Evolutionary conservation across 768 basidiomycete genomes (phyloP).

Genomic region (Trametes meyenii): DNA sequence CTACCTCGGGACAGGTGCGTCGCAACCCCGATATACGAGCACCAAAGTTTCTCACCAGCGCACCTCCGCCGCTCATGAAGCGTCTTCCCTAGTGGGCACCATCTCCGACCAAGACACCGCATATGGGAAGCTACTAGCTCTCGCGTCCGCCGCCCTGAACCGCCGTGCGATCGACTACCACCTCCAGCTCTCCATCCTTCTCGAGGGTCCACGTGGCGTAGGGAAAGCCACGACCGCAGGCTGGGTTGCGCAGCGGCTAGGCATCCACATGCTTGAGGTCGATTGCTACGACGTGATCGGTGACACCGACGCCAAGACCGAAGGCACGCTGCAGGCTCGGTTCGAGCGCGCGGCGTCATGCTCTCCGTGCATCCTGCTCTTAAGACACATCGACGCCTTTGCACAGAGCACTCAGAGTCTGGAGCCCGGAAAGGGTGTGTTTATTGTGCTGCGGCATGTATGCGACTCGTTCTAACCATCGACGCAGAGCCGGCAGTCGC

Average conservation of each 20-base stretch:
- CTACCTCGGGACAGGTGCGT: conserved; percentile 57
- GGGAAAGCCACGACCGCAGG: conserved; percentile 76
- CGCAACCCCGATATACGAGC: not conserved
- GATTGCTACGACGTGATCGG: conserved; percentile 85
- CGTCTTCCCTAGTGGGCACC: not conserved
- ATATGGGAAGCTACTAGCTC: conserved; percentile 52
- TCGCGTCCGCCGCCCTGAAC: conserved; percentile 62
- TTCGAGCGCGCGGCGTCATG: conserved; percentile 79
- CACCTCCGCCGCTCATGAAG: conserved; percentile 16
- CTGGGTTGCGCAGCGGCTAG: conserved; percentile 60
- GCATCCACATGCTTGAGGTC: conserved; percentile 81
- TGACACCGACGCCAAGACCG: conserved; percentile 76
- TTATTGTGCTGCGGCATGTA: not conserved
- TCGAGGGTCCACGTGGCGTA: conserved; percentile 78
- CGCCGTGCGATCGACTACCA: conserved; percentile 59
- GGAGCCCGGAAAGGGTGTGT: conserved; percentile 66
- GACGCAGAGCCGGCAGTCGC: conserved; percentile 59
- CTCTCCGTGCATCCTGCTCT: conserved; percentile 82
- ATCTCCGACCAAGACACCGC: conserved; percentile 33
- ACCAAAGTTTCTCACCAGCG: not conserved
- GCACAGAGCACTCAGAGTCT: conserved; percentile 64
- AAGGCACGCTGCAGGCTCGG: conserved; percentile 67
- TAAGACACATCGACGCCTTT: conserved; percentile 83
- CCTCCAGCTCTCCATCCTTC: conserved; percentile 68
- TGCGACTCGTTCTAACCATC: not conserved